Evolutionary conservation across 2,329 filamentous ascomycete species (phyloP), one percentile per base, ranked within the genome.

Genomic region (Incumbomyces delicatus): DNA sequence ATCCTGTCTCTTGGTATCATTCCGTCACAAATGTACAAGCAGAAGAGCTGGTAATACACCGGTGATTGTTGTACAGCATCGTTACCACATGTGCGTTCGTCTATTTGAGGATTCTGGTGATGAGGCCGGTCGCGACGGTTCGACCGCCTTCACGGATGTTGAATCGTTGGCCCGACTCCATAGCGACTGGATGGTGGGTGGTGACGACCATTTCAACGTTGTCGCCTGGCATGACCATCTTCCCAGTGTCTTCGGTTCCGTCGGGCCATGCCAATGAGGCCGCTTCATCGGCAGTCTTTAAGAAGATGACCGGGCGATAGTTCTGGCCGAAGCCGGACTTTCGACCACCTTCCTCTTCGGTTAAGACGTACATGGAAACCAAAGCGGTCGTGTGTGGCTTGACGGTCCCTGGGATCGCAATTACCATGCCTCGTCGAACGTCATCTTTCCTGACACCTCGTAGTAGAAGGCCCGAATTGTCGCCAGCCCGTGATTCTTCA

Each of bases 61-160:
- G 12, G n/a, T 5, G 40, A 29, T 27, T 45, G 42, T 45, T 45
- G 42, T 45, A 45, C 42, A 45, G 7, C 13, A 13, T 17, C 27
- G 14, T 29, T 8, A 6, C 33, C 13, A 6, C 13, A 6, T n/a
- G 14, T n/a, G n/a, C 2, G 16, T 3, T 32, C 20, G 11, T 27
- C 31, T 70, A 71, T 52, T 69, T 68, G 42, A 77, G 51, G 62
- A 92, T 81, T 60, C 82, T 81, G 56, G 86, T 92, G 60, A 88
- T 76, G 58, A 92, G 73, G 67, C 86, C 86, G 59, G 86, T 92
- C 58, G 85, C 86, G 49, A 92, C 85, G 50, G 86, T 92, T 60
- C 87, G 81, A 61, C 90, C 89, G 74, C 92, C 92, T 76, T 98
- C 92, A 70, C 92, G 87, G 65, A 98, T 81, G 76, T 96, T 98